Evolutionary conservation across 2,329 filamentous ascomycete genomes (phyloP), one percentile per base, ranked within the genome.

Genomic region (Corynespora cassiicola): DNA sequence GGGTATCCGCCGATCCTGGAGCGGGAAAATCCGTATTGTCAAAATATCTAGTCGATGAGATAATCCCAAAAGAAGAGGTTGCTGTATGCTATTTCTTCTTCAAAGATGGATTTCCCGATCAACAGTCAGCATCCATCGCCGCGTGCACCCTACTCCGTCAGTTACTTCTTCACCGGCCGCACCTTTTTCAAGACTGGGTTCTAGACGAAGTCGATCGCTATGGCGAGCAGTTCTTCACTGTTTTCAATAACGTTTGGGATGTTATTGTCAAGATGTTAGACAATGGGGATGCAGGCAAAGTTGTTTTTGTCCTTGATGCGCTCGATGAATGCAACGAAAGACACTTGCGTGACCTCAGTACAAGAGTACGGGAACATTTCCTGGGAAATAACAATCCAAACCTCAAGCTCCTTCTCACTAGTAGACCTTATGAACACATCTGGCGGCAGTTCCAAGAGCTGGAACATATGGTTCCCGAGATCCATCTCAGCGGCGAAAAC

Each of bases 321-420:
- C 33, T 68, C 1, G 63, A 69, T 28, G 62, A 69, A 48, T 69
- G 62, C 42, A 27, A 51, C 15, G 25, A 26, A 12, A 21, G 42
- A 23, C 18, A 31, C 8, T 24, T 9, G 7, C 4, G 4, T 2
- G 4, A 44, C 12, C 41, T 65, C 8, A 45, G 53, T 7, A 7
- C 36, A 4, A 30, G 20, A 10, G 31, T 62, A 19, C 25, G 36
- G 3, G 11, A 41, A 3, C 47, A 38, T 11, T 41, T 24, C 23
- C 2, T 8, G 7, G 25, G 12, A 2, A 8, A 32, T 8, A 15
- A 8, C 12, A 30, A 27, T 7, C 42, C 30, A 3, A 56, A 44
- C n/a, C 38, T 66, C 19, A 68, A 66, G 39, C 63, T 68, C 31
- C 42, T 69, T 10, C 28, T 70, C 5, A 65, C 63, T 0, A 68